These are phyloP conservation scores for Bipolaris sorokiniana DNA, from an alignment of 2,329 filamentous ascomycete species.

Conservation along the genomic window DNA sequence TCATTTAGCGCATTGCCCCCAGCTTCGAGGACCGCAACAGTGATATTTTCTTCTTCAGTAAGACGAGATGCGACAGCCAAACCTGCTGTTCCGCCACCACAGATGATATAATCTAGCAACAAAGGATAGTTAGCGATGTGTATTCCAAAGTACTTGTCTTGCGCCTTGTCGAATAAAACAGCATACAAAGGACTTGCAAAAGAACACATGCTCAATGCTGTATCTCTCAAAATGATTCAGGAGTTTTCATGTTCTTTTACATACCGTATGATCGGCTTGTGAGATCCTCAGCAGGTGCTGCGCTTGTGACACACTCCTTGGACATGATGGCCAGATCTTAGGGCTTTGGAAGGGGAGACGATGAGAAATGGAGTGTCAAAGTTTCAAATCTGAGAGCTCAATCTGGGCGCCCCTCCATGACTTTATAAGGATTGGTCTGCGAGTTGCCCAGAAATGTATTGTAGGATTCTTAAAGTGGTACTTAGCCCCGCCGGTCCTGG, in stretches of 20 bases:
- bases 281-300: slow-evolving; percentile 26
- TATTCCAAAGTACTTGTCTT: background rate
- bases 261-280: slow-evolving; percentile 28
- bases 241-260: background rate
- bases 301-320: slow-evolving; percentile 27
- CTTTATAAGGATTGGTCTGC: background rate
- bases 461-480: background rate
- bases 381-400: background rate
- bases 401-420: background rate
- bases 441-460: background rate
- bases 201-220: background rate
- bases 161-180: background rate
- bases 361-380: background rate
- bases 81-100: slow-evolving; percentile 41
- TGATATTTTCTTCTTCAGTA: slow-evolving; percentile 34
- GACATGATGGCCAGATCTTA: slow-evolving; percentile 22
- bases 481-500: background rate
- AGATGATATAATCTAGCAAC: slow-evolving; percentile 26
- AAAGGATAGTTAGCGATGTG: background rate
- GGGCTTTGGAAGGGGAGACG: background rate
- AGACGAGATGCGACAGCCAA: slow-evolving; percentile 39
- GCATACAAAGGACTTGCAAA: background rate
- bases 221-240: no score
- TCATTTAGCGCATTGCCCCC: slow-evolving; percentile 38
- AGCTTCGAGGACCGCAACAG: slow-evolving; percentile 38